Evolutionary conservation across 1,139 yeast genomes (phyloP), one percentile per base, ranked within the genome.

Genomic region (Komagataea norvegica): DNA sequence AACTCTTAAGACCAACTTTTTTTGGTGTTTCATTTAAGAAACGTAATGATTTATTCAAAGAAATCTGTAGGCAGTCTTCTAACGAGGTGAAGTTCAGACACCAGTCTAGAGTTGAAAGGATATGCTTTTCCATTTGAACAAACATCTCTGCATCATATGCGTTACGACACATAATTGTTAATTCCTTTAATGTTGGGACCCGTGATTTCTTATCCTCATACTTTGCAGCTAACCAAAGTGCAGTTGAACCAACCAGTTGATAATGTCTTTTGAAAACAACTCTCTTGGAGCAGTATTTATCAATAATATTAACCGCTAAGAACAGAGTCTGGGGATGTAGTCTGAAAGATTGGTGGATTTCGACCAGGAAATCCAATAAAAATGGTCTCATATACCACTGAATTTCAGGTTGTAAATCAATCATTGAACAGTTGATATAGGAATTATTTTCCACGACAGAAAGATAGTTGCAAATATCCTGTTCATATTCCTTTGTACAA

Each of bases 161-260:
- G 52, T 79, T 77, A 45, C 95, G 74, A 61, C 96, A 86, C 79
- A 87, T 75, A 48, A 77, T 65, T 16, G 82, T 72, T 48, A 89
- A 72, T 54, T 88, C 96, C 38, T 75, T 71, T 40, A 88, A 68
- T 1, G 91, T 79, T 22, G 96, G 96, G 4, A 87, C 88, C 41
- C 86, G 67, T 41, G 77, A 72, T 62, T 89, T 89, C 56, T 84
- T 84, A 60, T 88, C 96, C 55, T 86, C 88, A 60, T 84, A 86
- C 61, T 91, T 91, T 38, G 95, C 87, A 7, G 97, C 96, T 33
- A 91, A 78, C 96, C 97, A 89, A 39, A 91, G 69, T 5, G 96
- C 86, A 2, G 96, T 83, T 54, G 95, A 84, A 3, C 96, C 96
- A 11, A 91, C 91, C 46, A 91, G 67, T 59, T 89, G 96, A 59